These are phyloP conservation scores for Oryza glumipatula DNA, from an alignment of 176 grass and related monocot genomes.

Conservation along the genomic window DNA sequence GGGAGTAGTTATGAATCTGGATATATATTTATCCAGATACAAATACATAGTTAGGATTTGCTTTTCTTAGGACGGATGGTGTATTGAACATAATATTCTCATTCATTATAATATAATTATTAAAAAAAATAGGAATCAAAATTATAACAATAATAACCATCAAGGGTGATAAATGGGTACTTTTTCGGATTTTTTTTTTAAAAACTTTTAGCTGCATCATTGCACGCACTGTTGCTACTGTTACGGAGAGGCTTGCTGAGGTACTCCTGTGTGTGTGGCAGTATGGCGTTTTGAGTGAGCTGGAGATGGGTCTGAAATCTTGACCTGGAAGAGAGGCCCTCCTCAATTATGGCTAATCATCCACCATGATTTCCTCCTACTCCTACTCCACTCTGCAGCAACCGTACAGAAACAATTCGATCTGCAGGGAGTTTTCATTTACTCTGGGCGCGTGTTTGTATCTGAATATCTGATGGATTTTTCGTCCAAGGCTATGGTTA, in stretches of 20 bases:
- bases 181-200: background rate
- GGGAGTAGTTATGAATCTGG: no score
- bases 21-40: no score
- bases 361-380: slow-evolving; percentile 5
- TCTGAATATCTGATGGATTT: background rate
- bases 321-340: background rate
- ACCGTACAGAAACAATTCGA: background rate
- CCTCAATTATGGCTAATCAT: slow-evolving; percentile 22
- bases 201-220: background rate
- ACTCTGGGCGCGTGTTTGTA: background rate
- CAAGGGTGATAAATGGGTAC: no score
- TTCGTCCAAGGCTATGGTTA: background rate
- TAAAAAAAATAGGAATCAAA: no score
- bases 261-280: background rate
- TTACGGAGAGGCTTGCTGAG: background rate
- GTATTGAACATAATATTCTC: no score
- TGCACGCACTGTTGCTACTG: background rate
- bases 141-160: no score
- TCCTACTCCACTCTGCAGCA: background rate
- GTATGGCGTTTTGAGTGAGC: background rate
- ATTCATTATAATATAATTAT: no score
- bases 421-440: background rate
- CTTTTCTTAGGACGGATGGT: no score
- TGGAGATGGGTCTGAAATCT: background rate
- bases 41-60: no score